Evolutionary conservation across 2,329 filamentous ascomycete species (phyloP).

Genomic region (Fusarium protoensiforme): DNA sequence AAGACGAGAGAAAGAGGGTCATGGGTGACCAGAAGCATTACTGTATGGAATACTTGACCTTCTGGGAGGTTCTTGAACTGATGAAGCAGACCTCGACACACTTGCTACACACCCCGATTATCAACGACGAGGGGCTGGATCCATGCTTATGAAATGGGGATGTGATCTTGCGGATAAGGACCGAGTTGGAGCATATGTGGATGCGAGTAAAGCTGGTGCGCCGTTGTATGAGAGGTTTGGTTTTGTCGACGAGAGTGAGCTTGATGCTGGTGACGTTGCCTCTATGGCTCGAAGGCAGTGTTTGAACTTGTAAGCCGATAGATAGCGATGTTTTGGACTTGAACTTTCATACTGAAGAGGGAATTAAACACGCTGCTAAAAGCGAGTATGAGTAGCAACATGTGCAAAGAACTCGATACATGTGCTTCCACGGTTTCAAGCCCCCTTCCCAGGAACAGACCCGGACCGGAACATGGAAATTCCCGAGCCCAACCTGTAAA

Average conservation of each 20-base stretch:
- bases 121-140: conserved; percentile 39
- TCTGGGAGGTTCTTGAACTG: neutral
- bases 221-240: conserved; percentile 24
- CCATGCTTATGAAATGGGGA: conserved; percentile 39
- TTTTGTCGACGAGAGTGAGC: conserved; percentile 28
- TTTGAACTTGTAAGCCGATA: neutral
- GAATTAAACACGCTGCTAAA: no score
- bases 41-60: conserved; percentile 4
- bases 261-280: conserved; percentile 17
- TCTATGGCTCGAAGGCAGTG: conserved; percentile 21
- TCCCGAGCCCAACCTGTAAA: no score
- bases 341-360: neutral
- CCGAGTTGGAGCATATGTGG: conserved; percentile 37
- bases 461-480: no score
- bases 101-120: conserved; percentile 42
- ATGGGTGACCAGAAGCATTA: conserved; percentile 31
- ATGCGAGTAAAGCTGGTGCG: conserved; percentile 32
- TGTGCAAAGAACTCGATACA: no score
- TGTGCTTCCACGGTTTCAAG: no score
- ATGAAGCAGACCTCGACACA: conserved; percentile 37
- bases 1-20: conserved; percentile 23
- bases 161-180: conserved; percentile 37
- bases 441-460: no score
- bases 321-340: neutral
- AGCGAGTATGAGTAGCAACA: no score